Evolutionary conservation across 768 basidiomycete species (phyloP), one percentile per base, ranked within the genome.

Genomic region (Crucibulum laeve): DNA sequence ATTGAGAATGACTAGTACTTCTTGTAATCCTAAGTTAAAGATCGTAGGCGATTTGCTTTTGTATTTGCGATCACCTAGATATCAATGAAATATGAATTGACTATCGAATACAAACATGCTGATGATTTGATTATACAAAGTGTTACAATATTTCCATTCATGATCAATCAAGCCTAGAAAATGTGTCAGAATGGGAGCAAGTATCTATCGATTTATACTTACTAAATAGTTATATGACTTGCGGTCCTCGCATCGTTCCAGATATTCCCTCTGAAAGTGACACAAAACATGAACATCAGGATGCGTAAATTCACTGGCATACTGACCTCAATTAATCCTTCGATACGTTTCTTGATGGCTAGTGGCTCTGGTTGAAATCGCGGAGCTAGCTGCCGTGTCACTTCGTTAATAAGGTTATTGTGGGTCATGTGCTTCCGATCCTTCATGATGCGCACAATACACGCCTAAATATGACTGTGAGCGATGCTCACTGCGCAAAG

Each of bases 401-500:
- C 91, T 63, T 98, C 94, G 53, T 84, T 87, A 47, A 97, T 73
- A 11, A 99, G 76, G 44, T 93, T 91, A 46, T 82, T 90, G 56
- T 97, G 91, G 4, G 73, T 67, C 82, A 98, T 84, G 42, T 79
- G 77, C 59, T 97, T 97, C 43, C 93, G 72, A 58, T 91, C 85
- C 67, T 98, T 98, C 95, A 99, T 98, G 22, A 97, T 83, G 24
- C 96, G 84, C 19, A 99, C 96, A 49, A 98, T 87, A 57, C 91
- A 97, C 1, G 96, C 96, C 94, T 99, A 38, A n/a, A 35, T 39
- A 17, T 25, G 33, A 39, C 21, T 10, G 13, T 17, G 36, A 22
- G 14, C 36, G 21, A 8, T 14, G 18, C 10, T 37, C 36, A 13
- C 21, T 13, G 6, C 10, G 38, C 19, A 22, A 28, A 2, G 7